These are phyloP conservation scores for Ramaria rubella DNA, from an alignment of 768 basidiomycete genomes.

Conservation along the genomic window DNA sequence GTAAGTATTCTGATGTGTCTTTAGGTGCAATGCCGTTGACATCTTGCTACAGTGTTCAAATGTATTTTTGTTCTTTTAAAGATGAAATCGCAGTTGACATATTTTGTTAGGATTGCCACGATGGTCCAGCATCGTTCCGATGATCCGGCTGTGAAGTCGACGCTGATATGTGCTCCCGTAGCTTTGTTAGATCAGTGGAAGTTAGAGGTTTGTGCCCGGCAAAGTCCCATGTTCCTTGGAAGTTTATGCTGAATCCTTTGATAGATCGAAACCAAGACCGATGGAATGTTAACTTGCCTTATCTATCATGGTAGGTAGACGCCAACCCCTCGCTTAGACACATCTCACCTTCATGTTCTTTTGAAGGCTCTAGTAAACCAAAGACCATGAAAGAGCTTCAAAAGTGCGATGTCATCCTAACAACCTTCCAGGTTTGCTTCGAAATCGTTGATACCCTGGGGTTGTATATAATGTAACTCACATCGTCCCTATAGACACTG, in stretches of 20 bases:
- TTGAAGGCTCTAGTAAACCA: constrained; percentile 35
- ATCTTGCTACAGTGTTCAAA: constrained; percentile 20
- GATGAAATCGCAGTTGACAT: neutral
- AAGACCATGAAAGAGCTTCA: constrained; percentile 42
- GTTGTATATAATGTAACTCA: neutral
- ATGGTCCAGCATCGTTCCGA: constrained; percentile 48
- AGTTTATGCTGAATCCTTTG: too few relatives aligned
- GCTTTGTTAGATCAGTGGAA: constrained; percentile 66
- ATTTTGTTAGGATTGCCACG: constrained; percentile 45
- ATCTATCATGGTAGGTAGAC: constrained; percentile 52
- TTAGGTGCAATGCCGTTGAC: neutral
- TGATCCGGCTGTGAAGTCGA: constrained; percentile 51
- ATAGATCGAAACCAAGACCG: constrained; percentile 49
- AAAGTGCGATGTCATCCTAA: constrained; percentile 57
- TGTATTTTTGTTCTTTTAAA: constrained; percentile 13
- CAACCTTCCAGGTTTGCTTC: constrained; percentile 36
- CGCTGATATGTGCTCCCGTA: constrained; percentile 59
- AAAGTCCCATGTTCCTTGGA: too few relatives aligned
- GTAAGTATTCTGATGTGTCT: constrained; percentile 18
- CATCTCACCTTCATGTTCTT: neutral
- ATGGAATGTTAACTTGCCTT: constrained; percentile 39
- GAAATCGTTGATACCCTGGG: neutral
- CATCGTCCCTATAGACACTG: constrained; percentile 38
- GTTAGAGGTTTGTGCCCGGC: constrained; percentile 32
- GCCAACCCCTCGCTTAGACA: neutral